These are phyloP conservation scores for Rhizopogon rudus DNA, from an alignment of 768 basidiomycete genomes.

Conservation along the genomic window DNA sequence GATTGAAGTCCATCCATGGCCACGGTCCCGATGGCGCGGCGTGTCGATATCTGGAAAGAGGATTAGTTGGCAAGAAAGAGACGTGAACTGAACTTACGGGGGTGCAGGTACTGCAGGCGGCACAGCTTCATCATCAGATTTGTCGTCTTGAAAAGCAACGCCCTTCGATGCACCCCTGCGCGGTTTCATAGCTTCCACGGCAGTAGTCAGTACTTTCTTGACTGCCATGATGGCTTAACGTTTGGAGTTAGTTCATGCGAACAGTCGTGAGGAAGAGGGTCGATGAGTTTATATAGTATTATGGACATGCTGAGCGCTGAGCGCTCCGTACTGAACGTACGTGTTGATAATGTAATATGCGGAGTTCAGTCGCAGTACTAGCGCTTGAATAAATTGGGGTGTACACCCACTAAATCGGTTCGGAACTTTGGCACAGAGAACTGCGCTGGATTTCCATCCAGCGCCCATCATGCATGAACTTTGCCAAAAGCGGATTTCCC, in stretches of 20 bases:
- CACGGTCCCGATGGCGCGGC: slow-evolving; percentile 26
- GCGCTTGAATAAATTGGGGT: too few relatives aligned
- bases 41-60: slow-evolving; percentile 10
- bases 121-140: background rate
- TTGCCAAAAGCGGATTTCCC: too few relatives aligned
- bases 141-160: background rate
- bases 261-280: background rate
- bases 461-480: too few relatives aligned
- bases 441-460: too few relatives aligned
- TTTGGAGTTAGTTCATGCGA: background rate
- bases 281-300: background rate
- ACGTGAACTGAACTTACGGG: background rate
- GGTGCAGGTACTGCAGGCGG: background rate
- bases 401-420: too few relatives aligned
- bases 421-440: too few relatives aligned
- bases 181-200: background rate
- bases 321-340: background rate
- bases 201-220: background rate
- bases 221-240: background rate
- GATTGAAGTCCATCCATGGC: slow-evolving; percentile 25
- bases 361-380: too few relatives aligned
- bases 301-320: background rate
- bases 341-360: too few relatives aligned
- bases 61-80: background rate
- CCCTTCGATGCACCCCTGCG: too few relatives aligned